Evolutionary conservation across 1,139 yeast species (phyloP).

Genomic region (Lodderomyces oxycetoniae): DNA sequence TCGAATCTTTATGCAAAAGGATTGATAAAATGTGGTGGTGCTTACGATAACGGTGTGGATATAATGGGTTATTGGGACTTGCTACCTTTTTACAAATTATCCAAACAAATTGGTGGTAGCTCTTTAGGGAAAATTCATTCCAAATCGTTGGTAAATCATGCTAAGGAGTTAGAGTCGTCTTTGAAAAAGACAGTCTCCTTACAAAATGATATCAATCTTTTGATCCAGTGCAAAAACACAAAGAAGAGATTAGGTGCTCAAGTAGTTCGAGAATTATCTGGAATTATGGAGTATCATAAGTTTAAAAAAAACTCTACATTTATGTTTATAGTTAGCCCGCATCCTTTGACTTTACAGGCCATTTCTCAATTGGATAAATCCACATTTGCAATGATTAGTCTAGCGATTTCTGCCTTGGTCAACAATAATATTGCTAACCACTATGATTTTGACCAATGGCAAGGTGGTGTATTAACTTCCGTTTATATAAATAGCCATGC

Average conservation of each 20-base stretch:
- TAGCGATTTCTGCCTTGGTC: slow-evolving; percentile 35
- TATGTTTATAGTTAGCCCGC: slow-evolving; percentile 52
- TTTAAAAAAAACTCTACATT: slow-evolving; percentile 9
- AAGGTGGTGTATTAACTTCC: slow-evolving; percentile 33
- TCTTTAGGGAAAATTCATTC: neutral
- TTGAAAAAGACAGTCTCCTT: slow-evolving; percentile 17
- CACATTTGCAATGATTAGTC: slow-evolving; percentile 53
- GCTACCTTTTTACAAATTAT: slow-evolving; percentile 18
- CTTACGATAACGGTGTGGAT: slow-evolving; percentile 73
- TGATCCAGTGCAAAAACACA: slow-evolving; percentile 59
- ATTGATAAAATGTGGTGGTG: slow-evolving; percentile 51
- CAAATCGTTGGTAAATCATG: neutral
- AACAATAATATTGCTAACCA: slow-evolving; percentile 16
- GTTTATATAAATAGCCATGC: slow-evolving; percentile 46
- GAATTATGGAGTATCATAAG: slow-evolving; percentile 45
- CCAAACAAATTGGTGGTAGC: neutral
- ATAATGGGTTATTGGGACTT: slow-evolving; percentile 59
- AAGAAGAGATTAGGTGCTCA: slow-evolving; percentile 45
- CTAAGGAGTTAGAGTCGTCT: neutral
- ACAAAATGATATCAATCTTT: slow-evolving; percentile 25
- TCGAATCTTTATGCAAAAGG: slow-evolving; percentile 40
- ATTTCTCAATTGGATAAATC: slow-evolving; percentile 49
- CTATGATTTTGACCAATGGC: slow-evolving; percentile 33
- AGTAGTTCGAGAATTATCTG: slow-evolving; percentile 55
- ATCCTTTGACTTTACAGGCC: slow-evolving; percentile 56